These are phyloP conservation scores for Circinella umbellata DNA, from an alignment of 371 early-diverging fungal species.

Conservation along the genomic window DNA sequence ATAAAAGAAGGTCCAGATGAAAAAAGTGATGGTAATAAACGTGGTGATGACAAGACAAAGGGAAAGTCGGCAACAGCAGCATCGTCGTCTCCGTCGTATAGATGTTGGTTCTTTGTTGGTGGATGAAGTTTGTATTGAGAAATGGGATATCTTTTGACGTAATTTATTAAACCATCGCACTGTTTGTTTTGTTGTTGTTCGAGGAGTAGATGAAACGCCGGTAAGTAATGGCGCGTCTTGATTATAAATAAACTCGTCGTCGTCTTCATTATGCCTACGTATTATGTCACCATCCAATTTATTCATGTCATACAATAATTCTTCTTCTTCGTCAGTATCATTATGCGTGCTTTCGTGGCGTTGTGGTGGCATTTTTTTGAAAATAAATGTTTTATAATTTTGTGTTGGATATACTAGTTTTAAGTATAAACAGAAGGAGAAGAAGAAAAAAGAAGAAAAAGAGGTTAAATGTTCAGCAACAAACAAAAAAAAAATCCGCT, in stretches of 20 bases:
- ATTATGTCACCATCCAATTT: background rate
- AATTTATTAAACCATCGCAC: background rate
- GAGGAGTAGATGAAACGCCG: background rate
- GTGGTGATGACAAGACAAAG: background rate
- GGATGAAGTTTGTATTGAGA: background rate
- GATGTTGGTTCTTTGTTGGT: background rate
- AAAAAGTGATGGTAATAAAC: conserved; percentile 14
- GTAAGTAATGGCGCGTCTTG: conserved; percentile 11
- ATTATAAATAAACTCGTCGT: conserved; percentile 1
- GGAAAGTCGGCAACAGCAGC: conserved; percentile 1
- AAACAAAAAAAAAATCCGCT: no score
- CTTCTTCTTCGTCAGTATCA: background rate
- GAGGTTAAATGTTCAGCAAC: background rate
- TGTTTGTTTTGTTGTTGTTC: background rate
- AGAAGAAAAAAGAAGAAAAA: background rate
- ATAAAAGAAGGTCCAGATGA: conserved; percentile 41
- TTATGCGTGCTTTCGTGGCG: background rate
- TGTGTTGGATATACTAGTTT: no score
- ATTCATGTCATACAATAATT: conserved; percentile 5
- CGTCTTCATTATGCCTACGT: background rate
- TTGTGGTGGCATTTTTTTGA: conserved; percentile 1
- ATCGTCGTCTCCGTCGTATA: background rate
- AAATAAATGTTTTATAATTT: no score
- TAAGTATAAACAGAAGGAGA: background rate
- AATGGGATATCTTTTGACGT: background rate